phyloP scores from a whole-genome alignment of 495 filamentous ascomycete genomes.

The Aspergillus campestris region DNA sequence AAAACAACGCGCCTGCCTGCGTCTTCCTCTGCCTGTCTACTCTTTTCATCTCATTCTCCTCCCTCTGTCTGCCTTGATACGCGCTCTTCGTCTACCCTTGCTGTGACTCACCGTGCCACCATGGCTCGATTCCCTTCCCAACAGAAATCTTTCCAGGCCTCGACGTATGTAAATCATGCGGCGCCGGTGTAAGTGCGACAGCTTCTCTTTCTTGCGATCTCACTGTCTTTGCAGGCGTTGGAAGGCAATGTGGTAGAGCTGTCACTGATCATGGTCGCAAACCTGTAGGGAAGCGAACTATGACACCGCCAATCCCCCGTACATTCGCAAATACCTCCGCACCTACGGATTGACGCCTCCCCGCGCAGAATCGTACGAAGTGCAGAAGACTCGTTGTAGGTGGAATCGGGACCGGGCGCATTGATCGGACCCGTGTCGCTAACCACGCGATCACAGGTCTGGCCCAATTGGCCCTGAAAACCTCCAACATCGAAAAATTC shows the following conservation, averaged over 20 bases:
- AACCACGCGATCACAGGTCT: slow-evolving; percentile 37
- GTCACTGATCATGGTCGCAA: background rate
- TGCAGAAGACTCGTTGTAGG: slow-evolving; percentile 61
- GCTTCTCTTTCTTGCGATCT: background rate
- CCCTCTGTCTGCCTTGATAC: slow-evolving; percentile 1
- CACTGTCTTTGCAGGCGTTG: background rate
- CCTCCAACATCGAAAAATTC: slow-evolving; percentile 85
- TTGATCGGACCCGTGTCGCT: slow-evolving; percentile 1
- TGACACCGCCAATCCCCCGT: slow-evolving; percentile 55
- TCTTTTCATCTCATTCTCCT: slow-evolving; percentile 13
- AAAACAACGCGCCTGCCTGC: slow-evolving; percentile 23
- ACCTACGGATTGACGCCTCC: slow-evolving; percentile 68
- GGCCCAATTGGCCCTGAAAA: slow-evolving; percentile 65
- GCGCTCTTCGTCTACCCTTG: slow-evolving; percentile 11
- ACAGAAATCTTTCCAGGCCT: slow-evolving; percentile 34
- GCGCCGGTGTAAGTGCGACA: slow-evolving; percentile 23
- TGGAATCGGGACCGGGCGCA: background rate
- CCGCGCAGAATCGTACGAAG: slow-evolving; percentile 58
- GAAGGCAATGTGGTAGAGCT: background rate
- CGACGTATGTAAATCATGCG: slow-evolving; percentile 29
- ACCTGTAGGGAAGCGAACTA: slow-evolving; percentile 36
- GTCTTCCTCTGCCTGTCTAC: slow-evolving; percentile 16
- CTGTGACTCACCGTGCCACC: slow-evolving; percentile 22
- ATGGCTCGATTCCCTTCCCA: slow-evolving; percentile 38
- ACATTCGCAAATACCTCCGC: slow-evolving; percentile 59